These are phyloP conservation scores for Bipolaris victoriae DNA, from an alignment of 2,329 filamentous ascomycete species.

Conservation along the genomic window DNA sequence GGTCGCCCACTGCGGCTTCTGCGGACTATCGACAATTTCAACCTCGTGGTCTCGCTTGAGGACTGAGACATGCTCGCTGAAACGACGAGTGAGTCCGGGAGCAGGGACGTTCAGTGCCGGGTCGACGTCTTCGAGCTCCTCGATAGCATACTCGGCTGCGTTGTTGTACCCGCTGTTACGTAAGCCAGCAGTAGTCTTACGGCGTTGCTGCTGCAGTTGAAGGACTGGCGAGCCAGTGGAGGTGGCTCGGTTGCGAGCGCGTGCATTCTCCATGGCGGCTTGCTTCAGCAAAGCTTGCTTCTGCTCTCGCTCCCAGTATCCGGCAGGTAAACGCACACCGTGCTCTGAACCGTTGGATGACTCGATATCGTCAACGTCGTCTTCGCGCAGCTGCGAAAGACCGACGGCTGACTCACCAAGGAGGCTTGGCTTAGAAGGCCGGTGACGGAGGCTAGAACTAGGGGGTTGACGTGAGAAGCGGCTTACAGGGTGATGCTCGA, in stretches of 20 bases:
- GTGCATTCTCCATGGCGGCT: conserved; percentile 46
- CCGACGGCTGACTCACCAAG: conserved; percentile 62
- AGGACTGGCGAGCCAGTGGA: conserved; percentile 38
- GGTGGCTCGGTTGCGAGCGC: conserved; percentile 40
- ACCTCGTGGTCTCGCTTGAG: conserved; percentile 31
- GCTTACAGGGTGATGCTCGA: conserved; percentile 49
- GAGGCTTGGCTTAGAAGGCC: conserved; percentile 79
- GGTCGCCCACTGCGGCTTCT: conserved; percentile 39
- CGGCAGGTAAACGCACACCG: conserved; percentile 49
- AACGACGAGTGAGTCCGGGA: conserved; percentile 41
- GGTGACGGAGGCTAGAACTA: conserved; percentile 66
- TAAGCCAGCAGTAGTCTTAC: conserved; percentile 54
- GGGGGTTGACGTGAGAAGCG: conserved; percentile 56
- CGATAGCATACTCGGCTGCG: conserved; percentile 71
- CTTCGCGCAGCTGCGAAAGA: conserved; percentile 44
- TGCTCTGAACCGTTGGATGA: conserved; percentile 63
- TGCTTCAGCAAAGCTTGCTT: conserved; percentile 45
- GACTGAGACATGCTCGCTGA: conserved; percentile 43
- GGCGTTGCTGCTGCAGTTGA: conserved; percentile 30
- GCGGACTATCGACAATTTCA: conserved; percentile 30
- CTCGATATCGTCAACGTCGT: conserved; percentile 68
- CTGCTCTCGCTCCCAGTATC: conserved; percentile 43
- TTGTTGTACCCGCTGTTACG: conserved; percentile 66
- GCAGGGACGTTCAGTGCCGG: conserved; percentile 53
- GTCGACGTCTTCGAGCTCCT: conserved; percentile 72